Evolutionary conservation across 169 alveolate species (phyloP).

Genomic region (Theileria sp.): DNA sequence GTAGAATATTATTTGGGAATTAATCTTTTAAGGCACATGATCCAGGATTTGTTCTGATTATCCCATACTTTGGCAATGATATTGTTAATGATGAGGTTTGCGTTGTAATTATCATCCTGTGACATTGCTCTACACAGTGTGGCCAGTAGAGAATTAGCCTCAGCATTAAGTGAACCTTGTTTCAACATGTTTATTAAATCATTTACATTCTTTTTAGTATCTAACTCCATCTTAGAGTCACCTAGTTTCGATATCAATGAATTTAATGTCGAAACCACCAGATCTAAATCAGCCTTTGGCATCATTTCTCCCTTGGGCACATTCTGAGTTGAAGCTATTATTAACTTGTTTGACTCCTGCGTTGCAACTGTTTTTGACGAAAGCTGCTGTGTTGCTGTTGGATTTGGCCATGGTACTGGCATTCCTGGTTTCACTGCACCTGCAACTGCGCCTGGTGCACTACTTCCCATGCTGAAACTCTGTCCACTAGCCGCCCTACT

Average conservation of each 20-base stretch:
- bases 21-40: constrained; percentile 76
- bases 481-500: constrained; percentile 14
- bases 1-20: constrained; percentile 68
- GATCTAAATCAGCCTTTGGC: constrained; percentile 59
- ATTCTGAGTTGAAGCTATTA: constrained; percentile 57
- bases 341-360: constrained; percentile 57
- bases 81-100: constrained; percentile 74
- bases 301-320: constrained; percentile 68
- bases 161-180: constrained; percentile 72
- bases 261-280: constrained; percentile 52
- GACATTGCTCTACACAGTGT: constrained; percentile 71
- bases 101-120: constrained; percentile 72
- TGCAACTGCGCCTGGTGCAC: constrained; percentile 85
- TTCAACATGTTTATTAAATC: constrained; percentile 73
- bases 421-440: constrained; percentile 82
- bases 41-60: constrained; percentile 79
- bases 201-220: constrained; percentile 63
- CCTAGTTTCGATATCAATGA: constrained; percentile 57
- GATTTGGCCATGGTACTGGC: constrained; percentile 89
- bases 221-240: constrained; percentile 68
- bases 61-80: constrained; percentile 81
- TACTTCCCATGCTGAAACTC: constrained; percentile 29
- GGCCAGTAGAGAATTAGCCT: constrained; percentile 70
- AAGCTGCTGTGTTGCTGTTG: constrained; percentile 84
- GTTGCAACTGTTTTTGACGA: constrained; percentile 61